Percentiles rank a stretch among this genome's conserved stretches.
Evolutionary conservation across 2,329 filamentous ascomycete genomes (phyloP).

Genomic region (Neoarthrinium moseri): DNA sequence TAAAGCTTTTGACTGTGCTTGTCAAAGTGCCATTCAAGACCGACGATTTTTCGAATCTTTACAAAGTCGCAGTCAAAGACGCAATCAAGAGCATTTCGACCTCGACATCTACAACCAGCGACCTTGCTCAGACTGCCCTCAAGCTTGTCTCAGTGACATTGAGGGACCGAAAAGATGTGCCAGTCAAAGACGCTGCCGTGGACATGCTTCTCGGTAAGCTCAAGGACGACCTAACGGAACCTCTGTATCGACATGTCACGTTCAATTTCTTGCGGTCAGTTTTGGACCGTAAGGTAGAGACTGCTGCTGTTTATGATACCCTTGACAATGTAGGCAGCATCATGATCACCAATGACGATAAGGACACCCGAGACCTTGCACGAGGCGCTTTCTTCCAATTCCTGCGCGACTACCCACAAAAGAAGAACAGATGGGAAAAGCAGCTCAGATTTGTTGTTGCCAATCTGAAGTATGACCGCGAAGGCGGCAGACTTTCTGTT

Average conservation of each 20-base stretch:
- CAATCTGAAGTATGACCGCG: conserved; percentile 87
- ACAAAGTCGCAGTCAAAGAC: conserved; percentile 79
- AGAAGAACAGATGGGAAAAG: conserved; percentile 82
- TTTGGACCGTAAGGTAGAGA: conserved; percentile 80
- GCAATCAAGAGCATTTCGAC: conserved; percentile 78
- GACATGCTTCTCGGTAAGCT: conserved; percentile 80
- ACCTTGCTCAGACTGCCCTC: conserved; percentile 82
- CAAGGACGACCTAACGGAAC: conserved; percentile 87
- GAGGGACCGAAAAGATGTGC: conserved; percentile 73
- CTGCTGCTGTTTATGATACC: conserved; percentile 85
- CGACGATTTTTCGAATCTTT: conserved; percentile 61
- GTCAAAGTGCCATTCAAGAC: conserved; percentile 79
- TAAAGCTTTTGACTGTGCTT: conserved; percentile 81
- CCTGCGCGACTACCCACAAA: conserved; percentile 90
- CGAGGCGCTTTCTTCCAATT: conserved; percentile 93
- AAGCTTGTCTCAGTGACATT: conserved; percentile 86
- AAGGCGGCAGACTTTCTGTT: conserved; percentile 85
- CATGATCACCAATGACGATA: conserved; percentile 95
- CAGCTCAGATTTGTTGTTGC: conserved; percentile 86
- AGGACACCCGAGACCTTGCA: conserved; percentile 81
- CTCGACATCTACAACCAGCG: conserved; percentile 75
- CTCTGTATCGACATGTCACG: conserved; percentile 85
- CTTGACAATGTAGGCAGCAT: conserved; percentile 85
- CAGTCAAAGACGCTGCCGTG: conserved; percentile 76
- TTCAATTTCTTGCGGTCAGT: conserved; percentile 93